A percentile compares a stretch with the other conserved stretches of the same genome.
phyloP scores from a whole-genome alignment of 768 basidiomycete genomes.

The Mycena sanguinolenta region DNA sequence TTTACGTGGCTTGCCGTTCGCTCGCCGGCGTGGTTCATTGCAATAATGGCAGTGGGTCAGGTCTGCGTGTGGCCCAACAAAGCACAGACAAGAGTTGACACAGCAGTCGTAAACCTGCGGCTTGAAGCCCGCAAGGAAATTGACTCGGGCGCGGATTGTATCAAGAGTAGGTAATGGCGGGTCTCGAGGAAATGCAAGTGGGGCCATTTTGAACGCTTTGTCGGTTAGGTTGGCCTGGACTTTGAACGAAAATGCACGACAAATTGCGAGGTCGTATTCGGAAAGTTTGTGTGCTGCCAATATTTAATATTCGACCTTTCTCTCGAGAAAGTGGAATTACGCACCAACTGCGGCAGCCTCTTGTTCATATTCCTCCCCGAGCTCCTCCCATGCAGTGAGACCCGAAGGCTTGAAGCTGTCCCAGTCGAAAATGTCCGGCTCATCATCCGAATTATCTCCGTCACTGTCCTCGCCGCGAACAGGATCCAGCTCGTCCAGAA shows the following conservation, averaged over 20 bases:
- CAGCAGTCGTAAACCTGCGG: conserved; percentile 34
- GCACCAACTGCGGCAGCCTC: conserved; percentile 5
- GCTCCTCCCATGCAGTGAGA: background rate
- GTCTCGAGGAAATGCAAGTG: conserved; percentile 30
- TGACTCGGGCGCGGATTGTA: conserved; percentile 18
- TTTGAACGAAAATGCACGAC: conserved; percentile 39
- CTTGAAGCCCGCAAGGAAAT: conserved; percentile 45
- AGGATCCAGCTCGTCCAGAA: background rate
- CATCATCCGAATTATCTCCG: background rate
- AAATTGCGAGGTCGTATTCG: conserved; percentile 38
- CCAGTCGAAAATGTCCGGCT: conserved; percentile 4
- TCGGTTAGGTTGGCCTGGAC: conserved; percentile 35
- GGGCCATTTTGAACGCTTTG: conserved; percentile 24
- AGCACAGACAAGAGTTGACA: conserved; percentile 43
- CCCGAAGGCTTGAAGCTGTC: background rate
- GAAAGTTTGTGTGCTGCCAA: conserved; percentile 31
- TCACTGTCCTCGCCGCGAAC: conserved; percentile 4
- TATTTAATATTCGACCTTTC: background rate
- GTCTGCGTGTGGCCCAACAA: conserved; percentile 41
- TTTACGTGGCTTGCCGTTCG: conserved; percentile 39
- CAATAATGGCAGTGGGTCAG: conserved; percentile 48
- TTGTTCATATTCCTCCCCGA: background rate
- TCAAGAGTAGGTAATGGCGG: conserved; percentile 35
- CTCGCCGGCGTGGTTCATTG: conserved; percentile 18
- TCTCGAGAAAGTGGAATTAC: background rate